Evolutionary conservation across 1,139 yeast genomes (phyloP), one percentile per base, ranked within the genome.

Genomic region (Petasospora fabianii): DNA sequence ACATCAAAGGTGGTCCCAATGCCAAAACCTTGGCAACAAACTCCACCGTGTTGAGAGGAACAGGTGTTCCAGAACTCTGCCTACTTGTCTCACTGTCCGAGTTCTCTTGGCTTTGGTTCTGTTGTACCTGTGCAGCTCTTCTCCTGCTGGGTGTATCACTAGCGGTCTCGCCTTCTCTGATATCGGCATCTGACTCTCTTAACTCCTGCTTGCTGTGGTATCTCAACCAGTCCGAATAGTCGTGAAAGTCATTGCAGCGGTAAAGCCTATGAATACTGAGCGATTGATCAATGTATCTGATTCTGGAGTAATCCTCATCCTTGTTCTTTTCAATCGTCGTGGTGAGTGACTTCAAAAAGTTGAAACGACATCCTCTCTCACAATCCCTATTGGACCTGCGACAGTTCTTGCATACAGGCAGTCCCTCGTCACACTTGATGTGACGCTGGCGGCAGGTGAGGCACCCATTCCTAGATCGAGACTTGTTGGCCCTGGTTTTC

Each of bases 381-480:
- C 73, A 68, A 12, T 53, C 53, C 42, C 65, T 65, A 14, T 58
- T 53, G 24, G 68, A 55, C 34, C 70, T 51, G 19, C 45, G 34
- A 49, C 74, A 68, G 39, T 67, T 71, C 6, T 61, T 52, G 46
- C 77, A 71, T 4, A 48, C 44, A 1, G 75, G 76, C 20, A 54
- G 49, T 3, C 38, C 43, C 48, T 71, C 77, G 46, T 70, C 66
- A 49, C 77, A 71, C 49, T 71, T 71, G 53, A 71, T 70, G 55
- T 71, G 72, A 31, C 75, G 56, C 14, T 62, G 56, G 39, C 71
- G 69, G 46, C 77, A 71, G 0, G 73, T 69, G 16, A 69, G 52
- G 46, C 77, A 71, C 1, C 77, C 77, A 36, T 59, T 60, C 38
- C 59, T 58, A 3, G 74, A 69, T 45, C 36, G 43, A 16, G 34